These are phyloP conservation scores for Scedosporium minutisporum DNA, from an alignment of 2,329 filamentous ascomycete species.

Conservation along the genomic window DNA sequence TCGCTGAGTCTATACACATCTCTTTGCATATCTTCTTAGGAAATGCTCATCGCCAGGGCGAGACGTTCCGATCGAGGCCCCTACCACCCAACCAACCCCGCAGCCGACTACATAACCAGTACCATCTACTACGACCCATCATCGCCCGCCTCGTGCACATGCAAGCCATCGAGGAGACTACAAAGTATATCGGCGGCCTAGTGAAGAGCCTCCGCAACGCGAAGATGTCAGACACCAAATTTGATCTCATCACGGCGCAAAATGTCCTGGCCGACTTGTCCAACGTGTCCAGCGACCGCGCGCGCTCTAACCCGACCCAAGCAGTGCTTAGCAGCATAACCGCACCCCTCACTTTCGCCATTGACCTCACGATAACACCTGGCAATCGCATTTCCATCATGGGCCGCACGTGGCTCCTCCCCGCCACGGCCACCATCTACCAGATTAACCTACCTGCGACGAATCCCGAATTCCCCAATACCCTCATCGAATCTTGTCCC, in stretches of 20 bases:
- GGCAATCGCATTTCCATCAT: slow-evolving; percentile 31
- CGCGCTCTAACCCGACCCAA: slow-evolving; percentile 30
- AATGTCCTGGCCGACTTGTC: slow-evolving; percentile 17
- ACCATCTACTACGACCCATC: slow-evolving; percentile 41
- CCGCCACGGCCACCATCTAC: slow-evolving; percentile 35
- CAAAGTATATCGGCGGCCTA: slow-evolving; percentile 32
- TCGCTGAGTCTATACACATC: slow-evolving; percentile 58
- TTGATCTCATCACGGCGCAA: slow-evolving; percentile 30
- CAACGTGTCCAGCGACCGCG: slow-evolving; percentile 23
- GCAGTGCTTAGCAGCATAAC: slow-evolving; percentile 16
- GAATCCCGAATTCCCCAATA: slow-evolving; percentile 12
- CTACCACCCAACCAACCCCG: slow-evolving; percentile 28
- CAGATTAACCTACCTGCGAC: slow-evolving; percentile 26
- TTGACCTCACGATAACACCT: slow-evolving; percentile 36
- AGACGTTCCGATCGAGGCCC: slow-evolving; percentile 56
- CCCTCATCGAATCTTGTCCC: slow-evolving; percentile 28
- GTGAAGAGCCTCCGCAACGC: slow-evolving; percentile 33
- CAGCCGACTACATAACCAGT: slow-evolving; percentile 29
- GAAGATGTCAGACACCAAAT: slow-evolving; percentile 31
- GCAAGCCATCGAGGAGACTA: slow-evolving; percentile 27
- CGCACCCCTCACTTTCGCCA: slow-evolving; percentile 19
- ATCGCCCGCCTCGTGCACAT: slow-evolving; percentile 38
- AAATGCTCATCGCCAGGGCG: slow-evolving; percentile 69
- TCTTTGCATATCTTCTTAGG: slow-evolving; percentile 67
- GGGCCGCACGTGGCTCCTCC: slow-evolving; percentile 32